These are phyloP conservation scores for Dictyostelium citrinum DNA, from an alignment of 78 protist species.

Conservation along the genomic window DNA sequence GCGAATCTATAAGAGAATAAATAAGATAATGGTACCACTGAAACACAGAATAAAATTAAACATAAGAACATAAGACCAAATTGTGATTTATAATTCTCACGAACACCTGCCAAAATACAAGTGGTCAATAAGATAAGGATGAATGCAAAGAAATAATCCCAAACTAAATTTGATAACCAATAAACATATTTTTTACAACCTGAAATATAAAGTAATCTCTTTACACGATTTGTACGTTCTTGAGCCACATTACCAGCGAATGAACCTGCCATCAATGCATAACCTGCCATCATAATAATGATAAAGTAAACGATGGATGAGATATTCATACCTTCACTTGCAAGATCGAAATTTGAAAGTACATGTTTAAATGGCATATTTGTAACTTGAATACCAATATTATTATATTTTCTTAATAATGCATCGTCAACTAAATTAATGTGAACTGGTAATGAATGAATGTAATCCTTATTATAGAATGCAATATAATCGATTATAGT, in stretches of 20 bases:
- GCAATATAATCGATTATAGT: neutral
- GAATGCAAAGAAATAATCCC: constrained; percentile 30
- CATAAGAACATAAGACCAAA: constrained; percentile 12
- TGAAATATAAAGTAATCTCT: constrained; percentile 29
- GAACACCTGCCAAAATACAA: neutral
- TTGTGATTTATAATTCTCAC: neutral
- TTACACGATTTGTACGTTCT: constrained; percentile 16
- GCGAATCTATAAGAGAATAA: constrained; percentile 15
- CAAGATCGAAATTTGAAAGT: neutral
- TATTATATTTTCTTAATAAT: neutral
- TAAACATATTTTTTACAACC: constrained; percentile 47
- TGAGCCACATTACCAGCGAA: constrained; percentile 2
- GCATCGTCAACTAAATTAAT: neutral
- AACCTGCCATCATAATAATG: neutral
- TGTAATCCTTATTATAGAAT: neutral
- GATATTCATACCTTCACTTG: neutral
- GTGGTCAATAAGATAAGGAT: neutral
- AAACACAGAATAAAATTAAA: neutral
- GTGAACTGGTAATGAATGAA: constrained; percentile 28
- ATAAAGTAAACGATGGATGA: neutral
- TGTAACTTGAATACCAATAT: neutral
- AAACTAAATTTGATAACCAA: constrained; percentile 26
- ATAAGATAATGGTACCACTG: constrained; percentile 5
- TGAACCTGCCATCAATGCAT: constrained; percentile 7
- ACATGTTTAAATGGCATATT: constrained; percentile 30